phyloP scores from a whole-genome alignment of 2,329 filamentous ascomycete genomes.

The Colletotrichum tamarilloi region DNA sequence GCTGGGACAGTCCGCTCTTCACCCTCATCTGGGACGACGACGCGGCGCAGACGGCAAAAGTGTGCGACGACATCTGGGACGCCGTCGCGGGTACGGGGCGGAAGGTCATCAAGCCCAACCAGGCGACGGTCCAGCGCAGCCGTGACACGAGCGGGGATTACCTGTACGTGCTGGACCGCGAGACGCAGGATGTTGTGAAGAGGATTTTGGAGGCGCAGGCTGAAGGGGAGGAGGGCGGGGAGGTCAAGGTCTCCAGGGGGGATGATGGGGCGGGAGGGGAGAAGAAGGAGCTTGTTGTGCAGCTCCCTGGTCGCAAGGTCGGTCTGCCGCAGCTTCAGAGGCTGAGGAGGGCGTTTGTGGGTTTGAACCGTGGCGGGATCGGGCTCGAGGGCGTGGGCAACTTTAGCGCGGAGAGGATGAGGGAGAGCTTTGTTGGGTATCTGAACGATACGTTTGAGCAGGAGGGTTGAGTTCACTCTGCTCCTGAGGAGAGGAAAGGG shows the following conservation, averaged over 20 bases:
- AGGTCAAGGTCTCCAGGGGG: constrained; percentile 61
- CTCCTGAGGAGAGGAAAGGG: too few species aligned
- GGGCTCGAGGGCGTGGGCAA: constrained; percentile 66
- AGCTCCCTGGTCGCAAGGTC: constrained; percentile 74
- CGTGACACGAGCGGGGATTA: constrained; percentile 77
- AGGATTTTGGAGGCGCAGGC: constrained; percentile 77
- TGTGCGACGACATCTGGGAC: constrained; percentile 79
- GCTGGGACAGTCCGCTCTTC: constrained; percentile 88
- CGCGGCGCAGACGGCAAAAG: constrained; percentile 63
- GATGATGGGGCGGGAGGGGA: constrained; percentile 31
- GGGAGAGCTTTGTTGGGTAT: constrained; percentile 74
- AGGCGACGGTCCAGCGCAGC: constrained; percentile 75
- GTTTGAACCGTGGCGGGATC: constrained; percentile 78
- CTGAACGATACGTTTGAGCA: constrained; percentile 74
- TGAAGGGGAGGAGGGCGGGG: constrained; percentile 64
- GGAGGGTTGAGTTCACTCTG: constrained; percentile 53
- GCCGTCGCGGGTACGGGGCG: constrained; percentile 71
- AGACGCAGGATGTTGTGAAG: constrained; percentile 81
- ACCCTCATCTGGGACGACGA: constrained; percentile 82
- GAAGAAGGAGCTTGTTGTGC: constrained; percentile 62
- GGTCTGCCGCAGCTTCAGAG: constrained; percentile 82
- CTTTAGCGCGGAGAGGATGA: constrained; percentile 64
- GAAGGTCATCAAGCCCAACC: constrained; percentile 78
- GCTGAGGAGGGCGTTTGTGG: constrained; percentile 80
- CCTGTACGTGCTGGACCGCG: constrained; percentile 81